Evolutionary conservation across 2,329 filamentous ascomycete genomes (phyloP).

Genomic region (Nemania diffusa): DNA sequence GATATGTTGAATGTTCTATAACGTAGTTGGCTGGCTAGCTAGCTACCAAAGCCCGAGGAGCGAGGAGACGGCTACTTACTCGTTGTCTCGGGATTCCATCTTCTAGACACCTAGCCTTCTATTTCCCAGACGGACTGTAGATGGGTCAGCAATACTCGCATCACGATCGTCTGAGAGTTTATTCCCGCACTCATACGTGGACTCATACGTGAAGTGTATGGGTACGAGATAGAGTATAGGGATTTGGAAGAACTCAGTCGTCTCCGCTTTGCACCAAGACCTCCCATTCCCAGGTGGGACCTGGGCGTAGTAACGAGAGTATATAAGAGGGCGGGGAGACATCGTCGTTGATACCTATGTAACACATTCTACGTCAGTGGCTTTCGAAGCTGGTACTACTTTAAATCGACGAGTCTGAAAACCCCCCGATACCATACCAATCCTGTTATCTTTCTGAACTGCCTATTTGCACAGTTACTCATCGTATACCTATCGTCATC

Average conservation of each 20-base stretch:
- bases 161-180: too few relatives aligned
- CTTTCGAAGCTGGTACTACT: neutral
- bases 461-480: neutral
- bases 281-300: neutral
- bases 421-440: neutral
- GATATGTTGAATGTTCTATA: neutral
- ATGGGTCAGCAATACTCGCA: too few relatives aligned
- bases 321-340: neutral
- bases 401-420: neutral
- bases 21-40: too few relatives aligned
- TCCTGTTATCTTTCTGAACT: neutral
- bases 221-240: neutral
- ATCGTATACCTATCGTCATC: conserved; percentile 17
- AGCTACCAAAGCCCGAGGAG: neutral
- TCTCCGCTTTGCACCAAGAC: conserved; percentile 11
- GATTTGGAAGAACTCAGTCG: neutral
- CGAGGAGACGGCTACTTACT: conserved; percentile 1
- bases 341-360: neutral
- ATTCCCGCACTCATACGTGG: neutral
- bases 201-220: neutral
- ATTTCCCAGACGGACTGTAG: neutral
- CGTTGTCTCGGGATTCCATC: neutral
- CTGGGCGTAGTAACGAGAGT: neutral
- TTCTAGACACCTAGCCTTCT: too few relatives aligned
- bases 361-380: too few relatives aligned